Evolutionary conservation across 2,329 filamentous ascomycete species (phyloP).

Genomic region (Verticillium alfalfae): DNA sequence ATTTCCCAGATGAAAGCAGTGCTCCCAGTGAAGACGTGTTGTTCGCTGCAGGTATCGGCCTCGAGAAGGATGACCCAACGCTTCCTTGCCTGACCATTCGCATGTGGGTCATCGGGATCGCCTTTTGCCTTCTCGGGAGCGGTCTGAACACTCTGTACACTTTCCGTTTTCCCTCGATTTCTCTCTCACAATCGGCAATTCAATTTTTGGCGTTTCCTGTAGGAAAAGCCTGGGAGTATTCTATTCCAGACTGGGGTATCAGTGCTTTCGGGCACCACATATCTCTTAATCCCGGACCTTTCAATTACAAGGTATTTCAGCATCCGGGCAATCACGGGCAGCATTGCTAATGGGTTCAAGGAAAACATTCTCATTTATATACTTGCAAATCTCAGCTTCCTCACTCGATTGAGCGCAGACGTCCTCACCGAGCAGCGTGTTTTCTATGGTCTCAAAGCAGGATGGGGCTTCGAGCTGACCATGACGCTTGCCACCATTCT

Average conservation of each 20-base stretch:
- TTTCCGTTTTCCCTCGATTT: constrained; percentile 25
- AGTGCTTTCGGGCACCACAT: constrained; percentile 15
- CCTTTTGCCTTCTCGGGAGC: constrained; percentile 28
- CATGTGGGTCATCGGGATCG: constrained; percentile 31
- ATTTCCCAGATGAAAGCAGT: constrained; percentile 4
- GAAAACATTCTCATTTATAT: constrained; percentile 37
- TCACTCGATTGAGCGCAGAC: constrained; percentile 27
- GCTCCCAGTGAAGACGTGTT: constrained; percentile 15
- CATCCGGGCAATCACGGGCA: constrained; percentile 7
- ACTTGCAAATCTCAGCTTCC: constrained; percentile 37
- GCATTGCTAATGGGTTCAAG: background rate
- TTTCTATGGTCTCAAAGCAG: constrained; percentile 35
- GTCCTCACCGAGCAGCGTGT: constrained; percentile 27
- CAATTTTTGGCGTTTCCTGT: constrained; percentile 38
- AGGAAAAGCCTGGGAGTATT: constrained; percentile 29
- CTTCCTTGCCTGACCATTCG: constrained; percentile 28
- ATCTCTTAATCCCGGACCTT: constrained; percentile 32
- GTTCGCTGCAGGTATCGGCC: constrained; percentile 21
- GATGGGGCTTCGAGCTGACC: constrained; percentile 38
- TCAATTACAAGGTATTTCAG: constrained; percentile 24
- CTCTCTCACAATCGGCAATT: constrained; percentile 24
- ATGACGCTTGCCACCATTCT: constrained; percentile 34
- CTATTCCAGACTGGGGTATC: constrained; percentile 22
- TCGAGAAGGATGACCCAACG: constrained; percentile 17
- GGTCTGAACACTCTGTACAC: constrained; percentile 34